Evolutionary conservation across 495 filamentous ascomycete species (phyloP), one percentile per base, ranked within the genome.

Genomic region (Xylaria grammica): DNA sequence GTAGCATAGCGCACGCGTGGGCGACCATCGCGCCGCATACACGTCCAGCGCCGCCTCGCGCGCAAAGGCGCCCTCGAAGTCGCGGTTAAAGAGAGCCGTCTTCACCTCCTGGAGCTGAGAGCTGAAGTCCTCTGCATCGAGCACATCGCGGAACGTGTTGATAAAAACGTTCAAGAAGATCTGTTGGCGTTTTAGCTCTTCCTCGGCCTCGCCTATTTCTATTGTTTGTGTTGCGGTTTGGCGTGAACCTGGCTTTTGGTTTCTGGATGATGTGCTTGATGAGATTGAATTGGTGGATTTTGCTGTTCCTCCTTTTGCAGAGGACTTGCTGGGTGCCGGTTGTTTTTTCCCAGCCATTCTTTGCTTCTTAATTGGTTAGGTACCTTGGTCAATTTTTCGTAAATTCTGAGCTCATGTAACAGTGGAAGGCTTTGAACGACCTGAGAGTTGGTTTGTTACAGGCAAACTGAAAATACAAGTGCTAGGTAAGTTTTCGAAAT

Each of bases 1-100:
- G 77, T 97, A 99, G 63, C 89, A 92, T 27, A 97, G 78, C 3
- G 92, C 91, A 44, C 95, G 76, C 36, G 87, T 85, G 11, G 94
- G 89, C 72, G 91, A 96, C 91, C 92, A 99, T 58, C 95, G 81
- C 63, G 91, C 82, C 4, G 91, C 90, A 79, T 99, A 99, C 5
- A 90, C 92, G 44, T 88, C 81, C 20, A 96, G 80, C 42, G 87
- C 79, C 48, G 88, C 86, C 40, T 86, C 79, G 32, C 74, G 73
- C 0, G 87, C 90, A 74, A 99, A 99, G 0, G 94, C 94, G 6
- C 78, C 77, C 30, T 82, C 78, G 74, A 97, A 98, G 70, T 97
- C 90, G 22, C 95, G 84, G 66, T 91, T 87, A 72, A 89, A 97
- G 1, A 98, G 81, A 61, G 93, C 90, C 6, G 84, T 77, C 72